Evolutionary conservation across 106 monocot genomes (phyloP).

Genomic region (Cymbidium sinense): DNA sequence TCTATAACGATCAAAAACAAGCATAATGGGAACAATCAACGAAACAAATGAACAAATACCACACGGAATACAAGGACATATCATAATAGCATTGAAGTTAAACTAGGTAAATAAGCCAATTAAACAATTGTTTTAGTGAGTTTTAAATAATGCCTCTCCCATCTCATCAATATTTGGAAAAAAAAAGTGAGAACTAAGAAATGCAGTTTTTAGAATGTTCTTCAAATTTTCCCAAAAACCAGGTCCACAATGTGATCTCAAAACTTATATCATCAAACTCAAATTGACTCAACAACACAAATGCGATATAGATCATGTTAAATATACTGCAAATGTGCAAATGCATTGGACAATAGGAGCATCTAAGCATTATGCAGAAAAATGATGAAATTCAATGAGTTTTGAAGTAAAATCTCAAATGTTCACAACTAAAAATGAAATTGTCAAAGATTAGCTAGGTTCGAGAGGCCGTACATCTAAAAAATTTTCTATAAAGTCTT

Average conservation of each 20-base stretch:
- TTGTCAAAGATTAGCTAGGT: not conserved
- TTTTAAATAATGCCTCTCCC: not conserved
- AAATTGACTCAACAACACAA: not conserved
- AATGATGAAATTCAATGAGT: not conserved
- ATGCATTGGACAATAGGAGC: not conserved
- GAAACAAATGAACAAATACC: not conserved
- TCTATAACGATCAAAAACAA: not conserved
- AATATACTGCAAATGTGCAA: not conserved
- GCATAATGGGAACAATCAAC: not conserved
- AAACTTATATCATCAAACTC: not conserved
- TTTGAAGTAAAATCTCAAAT: not conserved
- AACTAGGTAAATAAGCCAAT: not conserved
- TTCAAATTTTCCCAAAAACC: not conserved
- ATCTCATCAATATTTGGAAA: not conserved
- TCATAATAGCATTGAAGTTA: not conserved
- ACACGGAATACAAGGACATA: not conserved
- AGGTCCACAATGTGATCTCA: not conserved
- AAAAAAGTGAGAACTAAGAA: conserved; percentile 2
- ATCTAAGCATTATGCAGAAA: not conserved
- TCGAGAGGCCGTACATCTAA: not conserved
- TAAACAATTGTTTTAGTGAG: not conserved
- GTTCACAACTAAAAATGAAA: not conserved
- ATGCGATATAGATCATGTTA: not conserved
- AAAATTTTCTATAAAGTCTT: not conserved
- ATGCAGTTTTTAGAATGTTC: not conserved